Conservation (phyloP, 345 rosid genomes). For the Hibiscus tridactylites region DNA sequence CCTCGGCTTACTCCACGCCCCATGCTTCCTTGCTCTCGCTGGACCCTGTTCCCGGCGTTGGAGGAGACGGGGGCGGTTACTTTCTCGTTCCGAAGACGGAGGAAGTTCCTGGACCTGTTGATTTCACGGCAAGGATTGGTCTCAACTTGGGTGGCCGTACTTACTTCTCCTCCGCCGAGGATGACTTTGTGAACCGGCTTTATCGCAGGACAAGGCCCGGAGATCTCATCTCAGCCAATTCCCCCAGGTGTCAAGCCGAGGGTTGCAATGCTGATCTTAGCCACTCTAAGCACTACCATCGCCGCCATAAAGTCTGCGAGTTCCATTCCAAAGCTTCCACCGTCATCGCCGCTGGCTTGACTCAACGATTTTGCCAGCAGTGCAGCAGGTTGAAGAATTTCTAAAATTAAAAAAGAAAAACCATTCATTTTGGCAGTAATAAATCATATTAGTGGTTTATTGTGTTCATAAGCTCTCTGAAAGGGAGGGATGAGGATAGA, state of each 20-base stretch:
- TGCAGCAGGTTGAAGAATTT: slow-evolving; percentile 76
- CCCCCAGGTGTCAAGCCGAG: slow-evolving; percentile 87
- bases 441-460: not conserved
- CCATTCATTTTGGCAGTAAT: slow-evolving; percentile 16
- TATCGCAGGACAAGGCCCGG: slow-evolving; percentile 73
- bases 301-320: slow-evolving; percentile 96
- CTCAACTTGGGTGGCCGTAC: slow-evolving; percentile 88
- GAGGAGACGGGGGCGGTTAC: slow-evolving; percentile 26
- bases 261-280: slow-evolving; percentile 93
- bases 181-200: slow-evolving; percentile 77
- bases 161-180: slow-evolving; percentile 84
- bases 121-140: slow-evolving; percentile 65
- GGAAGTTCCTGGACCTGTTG: slow-evolving; percentile 40
- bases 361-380: slow-evolving; percentile 99
- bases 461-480: not conserved
- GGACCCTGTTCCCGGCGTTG: slow-evolving; percentile 22
- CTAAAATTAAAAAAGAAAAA: slow-evolving; percentile 4
- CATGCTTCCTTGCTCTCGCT: slow-evolving; percentile 38
- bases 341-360: slow-evolving; percentile 73
- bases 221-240: slow-evolving; percentile 41
- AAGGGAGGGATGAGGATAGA: not conserved
- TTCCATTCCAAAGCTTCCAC: slow-evolving; percentile 93
- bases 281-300: slow-evolving; percentile 91
- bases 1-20: slow-evolving; percentile 24
- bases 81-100: slow-evolving; percentile 68